These are phyloP conservation scores for Didymella keratinophila DNA, from an alignment of 2,329 filamentous ascomycete species.

Conservation along the genomic window DNA sequence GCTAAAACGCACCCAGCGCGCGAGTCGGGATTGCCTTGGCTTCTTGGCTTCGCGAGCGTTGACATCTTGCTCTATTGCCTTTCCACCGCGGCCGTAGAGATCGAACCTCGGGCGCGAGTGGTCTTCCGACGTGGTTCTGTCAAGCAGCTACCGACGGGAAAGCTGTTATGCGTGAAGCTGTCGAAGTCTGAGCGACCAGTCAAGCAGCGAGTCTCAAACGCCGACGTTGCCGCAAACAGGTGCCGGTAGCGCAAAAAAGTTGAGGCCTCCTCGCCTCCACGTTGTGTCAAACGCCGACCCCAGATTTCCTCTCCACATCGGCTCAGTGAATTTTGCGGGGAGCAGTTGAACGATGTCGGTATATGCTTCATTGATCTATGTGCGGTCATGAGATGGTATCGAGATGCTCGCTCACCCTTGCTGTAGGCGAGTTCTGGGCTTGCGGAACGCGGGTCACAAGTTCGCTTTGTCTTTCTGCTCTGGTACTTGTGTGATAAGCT, in stretches of 20 bases:
- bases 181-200: background rate
- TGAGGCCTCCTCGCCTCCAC: conserved; percentile 10
- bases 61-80: background rate
- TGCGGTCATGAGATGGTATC: background rate
- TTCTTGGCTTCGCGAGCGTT: conserved; percentile 9
- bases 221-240: conserved; percentile 14
- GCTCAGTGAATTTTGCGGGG: conserved; percentile 5
- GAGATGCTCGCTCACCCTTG: conserved; percentile 1
- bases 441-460: conserved; percentile 24
- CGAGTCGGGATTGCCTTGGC: conserved; percentile 3
- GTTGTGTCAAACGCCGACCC: conserved; percentile 32
- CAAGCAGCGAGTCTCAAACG: conserved; percentile 7
- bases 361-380: conserved; percentile 20
- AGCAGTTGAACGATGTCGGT: background rate
- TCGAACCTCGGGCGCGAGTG: background rate
- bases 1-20: background rate
- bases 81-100: conserved; percentile 4
- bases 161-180: background rate
- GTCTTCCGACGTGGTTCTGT: background rate
- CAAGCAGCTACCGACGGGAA: conserved; percentile 1
- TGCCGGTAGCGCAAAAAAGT: conserved; percentile 4
- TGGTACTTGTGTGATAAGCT: conserved; percentile 66
- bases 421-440: background rate
- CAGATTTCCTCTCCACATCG: conserved; percentile 22
- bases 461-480: conserved; percentile 60